Percentiles rank a stretch among this genome's conserved stretches.
Evolutionary conservation across 2,329 filamentous ascomycete genomes (phyloP).

Genomic region (Exophiala bonariae): DNA sequence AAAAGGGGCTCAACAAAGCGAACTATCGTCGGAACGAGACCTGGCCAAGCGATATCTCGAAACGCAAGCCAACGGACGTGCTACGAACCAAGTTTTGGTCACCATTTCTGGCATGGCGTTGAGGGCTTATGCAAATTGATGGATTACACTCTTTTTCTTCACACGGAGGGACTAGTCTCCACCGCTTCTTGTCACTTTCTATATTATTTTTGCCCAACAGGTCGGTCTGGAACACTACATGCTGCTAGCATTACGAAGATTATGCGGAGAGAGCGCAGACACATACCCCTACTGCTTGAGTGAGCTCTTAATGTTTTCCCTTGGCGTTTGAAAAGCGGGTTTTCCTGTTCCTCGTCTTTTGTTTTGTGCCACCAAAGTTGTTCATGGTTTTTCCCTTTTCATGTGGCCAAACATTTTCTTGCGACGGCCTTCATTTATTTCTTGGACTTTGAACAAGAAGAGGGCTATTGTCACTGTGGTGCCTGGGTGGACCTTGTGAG

Average conservation of each 20-base stretch:
- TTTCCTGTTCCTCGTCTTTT: background rate
- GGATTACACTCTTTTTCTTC: background rate
- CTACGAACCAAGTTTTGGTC: conserved; percentile 25
- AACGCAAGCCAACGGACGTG: conserved; percentile 23
- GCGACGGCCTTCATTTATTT: background rate
- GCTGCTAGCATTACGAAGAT: background rate
- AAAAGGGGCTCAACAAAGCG: conserved; percentile 14
- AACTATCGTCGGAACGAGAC: conserved; percentile 23
- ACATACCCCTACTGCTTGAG: background rate
- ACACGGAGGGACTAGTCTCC: background rate
- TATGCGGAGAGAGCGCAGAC: background rate
- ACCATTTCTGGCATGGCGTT: conserved; percentile 27
- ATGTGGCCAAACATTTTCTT: background rate
- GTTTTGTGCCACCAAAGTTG: background rate
- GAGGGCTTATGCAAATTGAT: conserved; percentile 21
- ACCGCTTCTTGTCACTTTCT: background rate
- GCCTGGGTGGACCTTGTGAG: background rate
- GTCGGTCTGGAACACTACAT: background rate
- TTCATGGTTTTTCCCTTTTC: background rate
- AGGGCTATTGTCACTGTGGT: too few species aligned
- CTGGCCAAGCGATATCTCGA: conserved; percentile 22
- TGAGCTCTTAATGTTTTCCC: background rate
- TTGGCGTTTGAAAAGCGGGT: background rate
- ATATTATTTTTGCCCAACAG: background rate
- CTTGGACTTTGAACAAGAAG: background rate